A percentile compares a stretch with the other conserved stretches of the same genome.
These are phyloP conservation scores for Podospora pseudopauciseta DNA, from an alignment of 495 filamentous ascomycete genomes.

Conservation along the genomic window DNA sequence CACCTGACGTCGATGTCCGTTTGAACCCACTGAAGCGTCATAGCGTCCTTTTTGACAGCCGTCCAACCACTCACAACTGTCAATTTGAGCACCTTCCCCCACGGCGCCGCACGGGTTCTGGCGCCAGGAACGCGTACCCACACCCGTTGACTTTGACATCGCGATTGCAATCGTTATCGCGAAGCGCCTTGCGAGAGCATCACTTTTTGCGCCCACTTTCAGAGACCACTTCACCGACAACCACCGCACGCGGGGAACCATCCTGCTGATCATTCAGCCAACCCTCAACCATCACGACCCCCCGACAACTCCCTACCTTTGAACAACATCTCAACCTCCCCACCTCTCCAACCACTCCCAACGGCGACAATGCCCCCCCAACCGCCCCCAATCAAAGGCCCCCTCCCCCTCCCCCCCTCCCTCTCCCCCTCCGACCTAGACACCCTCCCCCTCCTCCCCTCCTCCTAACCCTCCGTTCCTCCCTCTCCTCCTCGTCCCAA, in stretches of 20 bases:
- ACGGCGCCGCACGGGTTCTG: neutral
- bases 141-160: neutral
- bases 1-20: slow-evolving; percentile 24
- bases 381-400: slow-evolving; percentile 26
- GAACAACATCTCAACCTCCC: too few relatives aligned
- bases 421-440: slow-evolving; percentile 69
- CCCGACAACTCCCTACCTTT: neutral
- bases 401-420: slow-evolving; percentile 39
- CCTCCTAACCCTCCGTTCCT: slow-evolving; percentile 64
- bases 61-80: slow-evolving; percentile 11
- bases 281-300: neutral
- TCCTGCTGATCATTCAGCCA: too few relatives aligned
- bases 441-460: slow-evolving; percentile 79
- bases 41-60: slow-evolving; percentile 10
- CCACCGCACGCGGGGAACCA: too few relatives aligned
- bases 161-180: neutral
- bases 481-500: slow-evolving; percentile 25
- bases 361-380: neutral
- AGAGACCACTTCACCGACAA: neutral
- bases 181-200: neutral
- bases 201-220: neutral
- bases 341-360: too few relatives aligned
- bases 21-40: slow-evolving; percentile 7
- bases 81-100: neutral
- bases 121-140: neutral